phyloP scores from a whole-genome alignment of 2,329 filamentous ascomycete genomes.

The Lachnellula cervina region DNA sequence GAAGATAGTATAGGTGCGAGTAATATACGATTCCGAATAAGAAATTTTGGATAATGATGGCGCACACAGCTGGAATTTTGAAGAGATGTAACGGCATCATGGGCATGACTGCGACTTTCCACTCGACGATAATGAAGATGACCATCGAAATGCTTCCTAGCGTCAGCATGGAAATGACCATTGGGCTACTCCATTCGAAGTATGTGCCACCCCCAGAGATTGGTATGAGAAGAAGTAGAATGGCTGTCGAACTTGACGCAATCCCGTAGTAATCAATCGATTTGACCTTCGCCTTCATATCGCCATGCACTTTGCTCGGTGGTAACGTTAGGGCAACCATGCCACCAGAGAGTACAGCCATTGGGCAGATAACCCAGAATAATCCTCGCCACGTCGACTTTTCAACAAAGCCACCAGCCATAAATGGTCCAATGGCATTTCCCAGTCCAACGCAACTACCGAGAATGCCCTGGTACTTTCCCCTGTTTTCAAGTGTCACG shows the following conservation, averaged over 20 bases:
- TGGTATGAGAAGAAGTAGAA: conserved; percentile 58
- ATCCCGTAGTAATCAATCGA: conserved; percentile 58
- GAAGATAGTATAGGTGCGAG: conserved; percentile 53
- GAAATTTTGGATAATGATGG: conserved; percentile 54
- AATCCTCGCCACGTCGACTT: conserved; percentile 39
- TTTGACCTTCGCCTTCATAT: conserved; percentile 42
- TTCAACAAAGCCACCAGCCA: conserved; percentile 38
- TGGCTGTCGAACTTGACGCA: conserved; percentile 47
- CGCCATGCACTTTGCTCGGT: conserved; percentile 45
- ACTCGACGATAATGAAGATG: conserved; percentile 50
- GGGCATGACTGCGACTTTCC: conserved; percentile 49
- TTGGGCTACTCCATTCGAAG: conserved; percentile 50
- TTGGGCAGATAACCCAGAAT: conserved; percentile 48
- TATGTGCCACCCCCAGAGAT: conserved; percentile 57
- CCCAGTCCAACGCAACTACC: conserved; percentile 39
- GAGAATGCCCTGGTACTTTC: conserved; percentile 46
- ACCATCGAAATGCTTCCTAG: conserved; percentile 43
- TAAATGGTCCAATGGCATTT: conserved; percentile 40
- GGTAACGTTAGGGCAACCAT: conserved; percentile 46
- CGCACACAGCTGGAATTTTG: conserved; percentile 45
- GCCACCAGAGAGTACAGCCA: conserved; percentile 42
- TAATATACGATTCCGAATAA: conserved; percentile 57
- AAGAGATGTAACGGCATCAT: conserved; percentile 57
- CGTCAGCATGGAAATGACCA: conserved; percentile 55
- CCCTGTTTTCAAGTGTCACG: conserved; percentile 53